These are phyloP conservation scores for Coemansia sp. DNA, from an alignment of 192 early-diverging fungal genomes.

Conservation along the genomic window DNA sequence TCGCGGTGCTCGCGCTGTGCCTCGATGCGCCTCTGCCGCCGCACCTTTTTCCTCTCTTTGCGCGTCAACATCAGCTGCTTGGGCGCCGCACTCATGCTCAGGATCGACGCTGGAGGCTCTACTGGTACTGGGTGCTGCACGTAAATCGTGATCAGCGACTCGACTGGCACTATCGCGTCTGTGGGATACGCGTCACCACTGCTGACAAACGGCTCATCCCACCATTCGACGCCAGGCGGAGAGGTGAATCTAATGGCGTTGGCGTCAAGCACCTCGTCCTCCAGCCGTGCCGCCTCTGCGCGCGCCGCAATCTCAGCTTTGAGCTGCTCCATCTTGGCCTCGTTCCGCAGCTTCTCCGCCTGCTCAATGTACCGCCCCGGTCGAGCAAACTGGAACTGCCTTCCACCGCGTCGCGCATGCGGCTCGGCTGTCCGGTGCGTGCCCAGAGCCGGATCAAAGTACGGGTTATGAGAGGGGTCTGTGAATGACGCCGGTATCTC, in stretches of 20 bases:
- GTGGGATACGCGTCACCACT: slow-evolving; percentile 67
- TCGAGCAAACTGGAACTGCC: slow-evolving; percentile 72
- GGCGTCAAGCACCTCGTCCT: slow-evolving; percentile 32
- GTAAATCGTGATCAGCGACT: slow-evolving; percentile 51
- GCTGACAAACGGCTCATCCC: slow-evolving; percentile 83
- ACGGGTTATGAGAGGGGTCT: slow-evolving; percentile 82
- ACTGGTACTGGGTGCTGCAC: slow-evolving; percentile 35
- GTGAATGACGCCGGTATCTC: slow-evolving; percentile 50
- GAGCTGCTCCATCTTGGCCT: slow-evolving; percentile 56
- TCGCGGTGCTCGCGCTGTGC: slow-evolving; percentile 90
- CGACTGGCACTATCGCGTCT: slow-evolving; percentile 53
- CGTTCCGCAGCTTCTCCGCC: slow-evolving; percentile 78
- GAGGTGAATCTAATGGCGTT: slow-evolving; percentile 56
- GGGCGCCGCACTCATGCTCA: slow-evolving; percentile 11
- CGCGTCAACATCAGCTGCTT: slow-evolving; percentile 40
- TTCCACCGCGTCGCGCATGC: slow-evolving; percentile 37
- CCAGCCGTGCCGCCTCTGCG: slow-evolving; percentile 23
- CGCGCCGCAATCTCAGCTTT: slow-evolving; percentile 38
- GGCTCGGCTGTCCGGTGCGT: slow-evolving; percentile 33
- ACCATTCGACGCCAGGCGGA: slow-evolving; percentile 91
- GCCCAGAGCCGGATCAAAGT: slow-evolving; percentile 72
- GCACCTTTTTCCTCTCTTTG: slow-evolving; percentile 87
- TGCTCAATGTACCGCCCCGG: slow-evolving; percentile 78
- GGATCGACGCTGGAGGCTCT: slow-evolving; percentile 31
- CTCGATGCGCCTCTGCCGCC: slow-evolving; percentile 83